Evolutionary conservation across 495 filamentous ascomycete species (phyloP), one percentile per base, ranked within the genome.

Genomic region (Hyaloscypha finlandica): DNA sequence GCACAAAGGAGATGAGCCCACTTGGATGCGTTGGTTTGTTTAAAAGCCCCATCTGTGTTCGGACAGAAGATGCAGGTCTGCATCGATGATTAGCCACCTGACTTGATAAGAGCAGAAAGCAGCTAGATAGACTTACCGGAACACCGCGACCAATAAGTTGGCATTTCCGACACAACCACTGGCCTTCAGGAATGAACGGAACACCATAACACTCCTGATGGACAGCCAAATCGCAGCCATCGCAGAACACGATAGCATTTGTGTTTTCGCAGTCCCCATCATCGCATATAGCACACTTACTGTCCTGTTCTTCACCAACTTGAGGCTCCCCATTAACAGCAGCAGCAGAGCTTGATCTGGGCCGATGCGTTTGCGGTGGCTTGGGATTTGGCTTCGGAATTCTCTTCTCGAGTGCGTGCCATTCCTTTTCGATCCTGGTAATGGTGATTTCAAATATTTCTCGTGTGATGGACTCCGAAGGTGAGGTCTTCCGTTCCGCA

Each of bases 121-220:
- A 42, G 20, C 14, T 25, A 54, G 25, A 29, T 37, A 11, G 65
- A 80, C 87, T 81, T 78, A 92, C 91, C 66, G 93, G 91, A 74
- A 90, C 89, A 37, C 93, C 93, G 73, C 93, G 86, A 56, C 96
- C 96, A 74, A 97, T 92, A 67, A 97, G 82, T 78, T 97, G 92
- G 78, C 95, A 99, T 77, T 97, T 97, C 51, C 95, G 88, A 79
- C 95, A 99, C 45, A 97, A 81, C 96, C 96, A 99, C 76, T 99
- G 96, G 6, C 95, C 95, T 78, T 98, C 95, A 1, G 95, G 95
- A 73, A 99, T 98, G 79, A 96, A 97, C 33, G 96, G 95, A 58
- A 99, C 95, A 68, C 95, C 95, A 79, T 99, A 99, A 78, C 96
- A 99, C 77, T 99, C 95, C 74, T 99, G 95, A 76, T 99, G 95